A percentile compares a stretch with the other conserved stretches of the same genome.
Conservation (phyloP, 345 rosid genomes). For the Pugionium cornutum region DNA sequence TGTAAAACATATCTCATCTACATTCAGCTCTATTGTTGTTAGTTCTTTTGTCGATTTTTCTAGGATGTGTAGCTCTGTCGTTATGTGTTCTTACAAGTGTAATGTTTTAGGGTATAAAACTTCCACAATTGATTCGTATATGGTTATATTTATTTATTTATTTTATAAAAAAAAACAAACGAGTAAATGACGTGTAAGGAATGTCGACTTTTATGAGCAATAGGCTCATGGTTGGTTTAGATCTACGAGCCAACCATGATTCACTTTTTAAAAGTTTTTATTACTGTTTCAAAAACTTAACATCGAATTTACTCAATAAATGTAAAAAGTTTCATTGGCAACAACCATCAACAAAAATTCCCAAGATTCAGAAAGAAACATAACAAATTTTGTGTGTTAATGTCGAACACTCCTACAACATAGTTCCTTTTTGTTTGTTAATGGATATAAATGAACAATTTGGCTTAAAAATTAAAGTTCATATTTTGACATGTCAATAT, state of each 20-base stretch:
- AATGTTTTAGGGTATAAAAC: no score
- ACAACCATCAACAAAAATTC: slow-evolving; percentile 36
- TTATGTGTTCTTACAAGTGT: no score
- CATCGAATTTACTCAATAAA: slow-evolving; percentile 27
- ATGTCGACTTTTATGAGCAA: slow-evolving; percentile 1
- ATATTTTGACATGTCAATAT: slow-evolving; percentile 18
- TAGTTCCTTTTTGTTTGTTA: slow-evolving; percentile 24
- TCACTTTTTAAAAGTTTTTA: no score
- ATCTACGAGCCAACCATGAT: slow-evolving; percentile 12
- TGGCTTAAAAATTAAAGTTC: slow-evolving; percentile 8
- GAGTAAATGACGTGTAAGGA: not conserved
- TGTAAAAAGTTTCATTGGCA: slow-evolving; percentile 40
- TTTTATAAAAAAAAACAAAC: no score
- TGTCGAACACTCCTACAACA: slow-evolving; percentile 29
- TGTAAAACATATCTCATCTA: no score
- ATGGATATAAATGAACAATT: slow-evolving; percentile 1
- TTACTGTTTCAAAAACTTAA: slow-evolving; percentile 2
- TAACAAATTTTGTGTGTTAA: slow-evolving; percentile 18
- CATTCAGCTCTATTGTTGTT: no score
- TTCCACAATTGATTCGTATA: no score
- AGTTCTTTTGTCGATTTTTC: no score
- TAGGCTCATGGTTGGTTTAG: slow-evolving; percentile 36
- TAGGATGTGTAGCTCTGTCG: no score
- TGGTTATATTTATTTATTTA: no score
- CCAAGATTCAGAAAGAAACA: slow-evolving; percentile 17